phyloP scores from a whole-genome alignment of 2,329 filamentous ascomycete species.

The Fusarium verrucosum region DNA sequence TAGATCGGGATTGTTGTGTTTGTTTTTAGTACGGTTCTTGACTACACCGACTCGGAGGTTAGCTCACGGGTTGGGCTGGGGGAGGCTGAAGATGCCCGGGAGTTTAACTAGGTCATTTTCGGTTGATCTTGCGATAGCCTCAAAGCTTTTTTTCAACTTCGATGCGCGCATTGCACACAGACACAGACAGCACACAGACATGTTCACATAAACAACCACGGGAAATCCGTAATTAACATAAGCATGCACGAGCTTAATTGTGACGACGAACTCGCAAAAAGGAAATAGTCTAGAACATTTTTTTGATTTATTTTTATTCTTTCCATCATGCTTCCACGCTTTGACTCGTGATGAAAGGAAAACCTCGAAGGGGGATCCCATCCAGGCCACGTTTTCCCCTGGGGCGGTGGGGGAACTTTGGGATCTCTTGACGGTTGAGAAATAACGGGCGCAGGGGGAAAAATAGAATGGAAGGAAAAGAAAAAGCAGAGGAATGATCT shows the following conservation, averaged over 20 bases:
- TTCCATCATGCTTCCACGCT: conserved; percentile 17
- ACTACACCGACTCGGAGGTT: not conserved
- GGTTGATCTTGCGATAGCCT: conserved; percentile 28
- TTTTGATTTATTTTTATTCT: not conserved
- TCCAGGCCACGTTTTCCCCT: conserved; percentile 1
- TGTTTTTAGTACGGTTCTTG: not conserved
- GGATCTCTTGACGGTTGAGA: conserved; percentile 10
- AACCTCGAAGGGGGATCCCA: conserved; percentile 29
- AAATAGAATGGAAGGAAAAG: not conserved
- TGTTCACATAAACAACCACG: conserved; percentile 1
- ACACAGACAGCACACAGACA: too few relatives aligned
- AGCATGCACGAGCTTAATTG: conserved; percentile 1
- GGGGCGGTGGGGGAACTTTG: conserved; percentile 19
- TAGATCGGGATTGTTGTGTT: not conserved
- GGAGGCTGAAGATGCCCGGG: conserved; percentile 16
- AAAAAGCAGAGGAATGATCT: conserved; percentile 10
- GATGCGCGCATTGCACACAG: conserved; percentile 2
- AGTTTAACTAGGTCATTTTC: conserved; percentile 5
- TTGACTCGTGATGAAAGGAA: conserved; percentile 7
- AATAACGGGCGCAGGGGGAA: conserved; percentile 13
- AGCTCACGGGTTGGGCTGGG: not conserved
- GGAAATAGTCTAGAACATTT: not conserved
- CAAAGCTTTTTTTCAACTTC: conserved; percentile 4
- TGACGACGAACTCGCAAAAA: not conserved
- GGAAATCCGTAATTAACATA: conserved; percentile 21